A percentile compares a stretch with the other conserved stretches of the same genome.
Evolutionary conservation across 179 eudicot genomes (phyloP).

Genomic region (Gypsophila paniculata): DNA sequence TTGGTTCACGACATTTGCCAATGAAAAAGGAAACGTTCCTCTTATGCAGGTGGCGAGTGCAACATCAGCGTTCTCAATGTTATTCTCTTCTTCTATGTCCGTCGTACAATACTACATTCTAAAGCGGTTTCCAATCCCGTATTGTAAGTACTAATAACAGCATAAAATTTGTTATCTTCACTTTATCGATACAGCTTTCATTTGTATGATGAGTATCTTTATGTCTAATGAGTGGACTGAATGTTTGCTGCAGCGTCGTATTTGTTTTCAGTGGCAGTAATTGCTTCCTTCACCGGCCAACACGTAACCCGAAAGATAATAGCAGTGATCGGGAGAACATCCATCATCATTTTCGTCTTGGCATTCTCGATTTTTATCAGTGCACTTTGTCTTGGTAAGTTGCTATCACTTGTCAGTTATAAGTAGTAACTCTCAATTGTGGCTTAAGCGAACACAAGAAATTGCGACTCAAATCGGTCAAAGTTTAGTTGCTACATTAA

Average conservation of each 20-base stretch:
- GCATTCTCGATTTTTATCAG: slow-evolving; percentile 51
- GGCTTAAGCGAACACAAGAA: not conserved
- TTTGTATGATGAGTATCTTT: too few relatives aligned
- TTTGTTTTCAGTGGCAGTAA: slow-evolving; percentile 42
- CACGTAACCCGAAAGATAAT: slow-evolving; percentile 41
- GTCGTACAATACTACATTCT: slow-evolving; percentile 59
- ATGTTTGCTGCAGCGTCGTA: slow-evolving; percentile 36
- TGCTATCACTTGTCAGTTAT: not conserved
- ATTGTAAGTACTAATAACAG: slow-evolving; percentile 32
- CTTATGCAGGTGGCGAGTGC: slow-evolving; percentile 60
- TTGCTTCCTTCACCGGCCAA: slow-evolving; percentile 50
- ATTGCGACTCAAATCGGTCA: too few relatives aligned
- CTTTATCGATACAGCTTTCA: not conserved
- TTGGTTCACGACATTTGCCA: too few relatives aligned
- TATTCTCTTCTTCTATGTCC: slow-evolving; percentile 61
- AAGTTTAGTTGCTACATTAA: too few relatives aligned
- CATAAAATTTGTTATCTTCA: not conserved
- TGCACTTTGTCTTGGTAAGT: slow-evolving; percentile 58
- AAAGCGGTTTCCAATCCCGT: slow-evolving; percentile 59
- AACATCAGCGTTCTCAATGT: slow-evolving; percentile 63
- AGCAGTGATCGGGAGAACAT: slow-evolving; percentile 44
- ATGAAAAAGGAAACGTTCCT: too few relatives aligned
- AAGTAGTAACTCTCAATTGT: not conserved
- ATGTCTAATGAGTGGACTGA: too few relatives aligned
- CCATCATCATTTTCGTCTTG: slow-evolving; percentile 52